phyloP scores from a whole-genome alignment of 345 rosid genomes.

The Zanthoxylum bungeanum region DNA sequence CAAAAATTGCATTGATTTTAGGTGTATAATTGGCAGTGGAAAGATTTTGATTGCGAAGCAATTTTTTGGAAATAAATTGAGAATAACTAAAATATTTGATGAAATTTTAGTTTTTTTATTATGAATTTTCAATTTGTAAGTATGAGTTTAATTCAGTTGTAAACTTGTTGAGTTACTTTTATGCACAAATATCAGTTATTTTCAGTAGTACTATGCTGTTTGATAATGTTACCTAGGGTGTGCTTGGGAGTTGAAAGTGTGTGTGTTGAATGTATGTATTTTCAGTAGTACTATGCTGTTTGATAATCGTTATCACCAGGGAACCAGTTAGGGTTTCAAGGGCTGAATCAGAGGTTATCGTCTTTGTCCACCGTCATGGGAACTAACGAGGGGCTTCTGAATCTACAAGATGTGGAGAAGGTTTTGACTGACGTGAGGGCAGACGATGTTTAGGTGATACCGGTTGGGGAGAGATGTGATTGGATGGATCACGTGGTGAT shows the following conservation, averaged over 20 bases:
- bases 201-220: not conserved
- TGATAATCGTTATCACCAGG: conserved; percentile 17
- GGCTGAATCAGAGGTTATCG: conserved; percentile 6
- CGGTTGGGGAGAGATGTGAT: conserved; percentile 39
- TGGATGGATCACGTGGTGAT: conserved; percentile 82
- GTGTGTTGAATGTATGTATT: too few relatives aligned
- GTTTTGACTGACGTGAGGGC: conserved; percentile 75
- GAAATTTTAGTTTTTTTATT: not conserved
- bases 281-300: too few relatives aligned
- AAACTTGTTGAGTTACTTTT: not conserved
- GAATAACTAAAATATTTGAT: not conserved
- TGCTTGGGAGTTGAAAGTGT: not conserved
- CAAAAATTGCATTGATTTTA: not conserved
- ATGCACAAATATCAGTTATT: too few relatives aligned
- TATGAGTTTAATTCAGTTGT: not conserved
- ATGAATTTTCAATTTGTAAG: not conserved
- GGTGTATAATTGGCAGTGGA: not conserved
- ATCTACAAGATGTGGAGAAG: conserved; percentile 65
- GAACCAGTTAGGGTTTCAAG: conserved; percentile 23
- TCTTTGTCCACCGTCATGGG: conserved; percentile 20
- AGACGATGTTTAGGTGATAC: conserved; percentile 71
- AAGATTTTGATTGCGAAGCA: not conserved
- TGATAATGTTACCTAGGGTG: not conserved
- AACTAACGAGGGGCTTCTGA: conserved; percentile 28
- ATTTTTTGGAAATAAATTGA: not conserved